These are phyloP conservation scores for Avena sativa DNA, from an alignment of 176 grass and related monocot species.

Conservation along the genomic window DNA sequence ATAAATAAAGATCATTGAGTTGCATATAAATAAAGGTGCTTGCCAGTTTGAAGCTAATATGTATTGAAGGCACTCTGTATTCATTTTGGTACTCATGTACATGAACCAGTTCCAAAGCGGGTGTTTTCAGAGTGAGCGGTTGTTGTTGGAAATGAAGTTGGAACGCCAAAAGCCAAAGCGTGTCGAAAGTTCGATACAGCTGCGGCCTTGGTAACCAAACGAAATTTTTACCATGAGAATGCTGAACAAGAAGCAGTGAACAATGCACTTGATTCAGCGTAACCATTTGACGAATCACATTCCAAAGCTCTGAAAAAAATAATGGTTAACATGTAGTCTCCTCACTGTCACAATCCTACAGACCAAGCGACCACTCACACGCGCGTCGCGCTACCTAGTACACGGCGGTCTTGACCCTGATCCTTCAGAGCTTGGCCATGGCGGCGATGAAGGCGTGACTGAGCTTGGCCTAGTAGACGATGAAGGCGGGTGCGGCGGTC, in stretches of 20 bases:
- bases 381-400: too few species aligned
- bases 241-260: not conserved
- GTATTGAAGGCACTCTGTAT: not conserved
- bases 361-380: too few species aligned
- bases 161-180: not conserved
- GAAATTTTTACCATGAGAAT: not conserved
- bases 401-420: slow-evolving; percentile 61
- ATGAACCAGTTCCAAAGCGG: not conserved
- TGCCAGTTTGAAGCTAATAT: not conserved
- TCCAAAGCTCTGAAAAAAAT: not conserved
- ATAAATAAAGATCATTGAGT: not conserved
- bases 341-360: not conserved
- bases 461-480: slow-evolving; percentile 41
- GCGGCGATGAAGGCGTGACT: slow-evolving; percentile 57
- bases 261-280: not conserved
- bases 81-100: not conserved
- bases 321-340: not conserved
- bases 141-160: not conserved
- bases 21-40: not conserved
- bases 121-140: not conserved
- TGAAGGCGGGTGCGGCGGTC: slow-evolving; percentile 38
- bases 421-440: slow-evolving; percentile 65
- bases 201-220: not conserved
- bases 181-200: too few species aligned
- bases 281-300: too few species aligned